A percentile compares a stretch with the other conserved stretches of the same genome.
Evolutionary conservation across 192 early-diverging fungal genomes (phyloP).

Genomic region (Ramicandelaber brevisporus): DNA sequence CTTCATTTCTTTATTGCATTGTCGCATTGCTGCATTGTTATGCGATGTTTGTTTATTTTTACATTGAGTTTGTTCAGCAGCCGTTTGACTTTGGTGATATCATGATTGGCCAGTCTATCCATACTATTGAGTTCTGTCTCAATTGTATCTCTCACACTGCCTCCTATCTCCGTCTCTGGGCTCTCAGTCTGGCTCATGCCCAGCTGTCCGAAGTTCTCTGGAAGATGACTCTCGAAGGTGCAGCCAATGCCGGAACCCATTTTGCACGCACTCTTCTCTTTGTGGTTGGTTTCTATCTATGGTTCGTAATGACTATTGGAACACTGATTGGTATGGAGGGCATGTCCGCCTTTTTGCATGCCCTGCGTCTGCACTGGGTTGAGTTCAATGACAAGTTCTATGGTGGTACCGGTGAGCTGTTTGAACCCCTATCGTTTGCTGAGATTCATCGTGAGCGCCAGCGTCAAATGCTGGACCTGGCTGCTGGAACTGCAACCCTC

Average conservation of each 20-base stretch:
- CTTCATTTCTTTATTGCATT: no score
- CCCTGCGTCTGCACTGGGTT: conserved; percentile 87
- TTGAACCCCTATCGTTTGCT: conserved; percentile 83
- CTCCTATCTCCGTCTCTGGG: conserved; percentile 96
- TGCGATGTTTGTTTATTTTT: not conserved
- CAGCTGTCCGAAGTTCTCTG: conserved; percentile 94
- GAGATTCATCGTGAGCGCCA: no score
- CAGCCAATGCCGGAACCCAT: conserved; percentile 20
- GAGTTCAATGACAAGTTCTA: conserved; percentile 99
- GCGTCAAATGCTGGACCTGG: no score
- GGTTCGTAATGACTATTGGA: conserved; percentile 63
- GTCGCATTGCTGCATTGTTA: no score
- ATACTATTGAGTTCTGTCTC: conserved; percentile 96
- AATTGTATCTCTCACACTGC: conserved; percentile 95
- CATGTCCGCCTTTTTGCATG: conserved; percentile 66
- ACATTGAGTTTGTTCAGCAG: conserved; percentile 11
- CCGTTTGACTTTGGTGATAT: conserved; percentile 94
- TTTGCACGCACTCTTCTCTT: conserved; percentile 11
- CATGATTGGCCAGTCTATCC: conserved; percentile 93
- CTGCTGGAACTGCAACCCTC: no score
- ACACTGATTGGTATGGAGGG: conserved; percentile 74
- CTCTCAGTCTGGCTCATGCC: conserved; percentile 87
- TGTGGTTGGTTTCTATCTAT: conserved; percentile 39
- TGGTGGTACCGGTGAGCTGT: conserved; percentile 63
- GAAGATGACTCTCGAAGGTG: conserved; percentile 81